A percentile compares a stretch with the other conserved stretches of the same genome.
Evolutionary conservation across 2,329 filamentous ascomycete genomes (phyloP).

Genomic region (Paraconiothyrium brasiliense): DNA sequence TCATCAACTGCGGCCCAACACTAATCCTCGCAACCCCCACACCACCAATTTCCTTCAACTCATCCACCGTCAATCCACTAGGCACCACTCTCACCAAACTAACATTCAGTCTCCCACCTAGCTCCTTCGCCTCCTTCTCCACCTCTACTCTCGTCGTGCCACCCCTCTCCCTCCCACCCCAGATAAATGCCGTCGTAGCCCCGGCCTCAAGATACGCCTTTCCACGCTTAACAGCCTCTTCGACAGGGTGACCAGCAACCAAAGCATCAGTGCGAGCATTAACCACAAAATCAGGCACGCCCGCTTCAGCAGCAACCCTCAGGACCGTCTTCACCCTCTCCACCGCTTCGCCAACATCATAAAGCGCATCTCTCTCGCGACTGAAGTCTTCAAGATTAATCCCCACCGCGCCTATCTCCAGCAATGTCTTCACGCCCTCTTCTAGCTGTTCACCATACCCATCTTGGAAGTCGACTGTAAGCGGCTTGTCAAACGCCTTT

Average conservation of each 20-base stretch:
- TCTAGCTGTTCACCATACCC: conserved; percentile 63
- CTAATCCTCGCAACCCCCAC: conserved; percentile 39
- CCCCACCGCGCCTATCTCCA: conserved; percentile 64
- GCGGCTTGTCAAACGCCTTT: conserved; percentile 54
- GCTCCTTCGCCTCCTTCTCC: conserved; percentile 26
- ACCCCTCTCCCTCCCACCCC: conserved; percentile 59
- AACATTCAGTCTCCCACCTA: conserved; percentile 43
- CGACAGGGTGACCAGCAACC: conserved; percentile 51
- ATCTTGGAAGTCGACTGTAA: conserved; percentile 69
- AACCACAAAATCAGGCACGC: conserved; percentile 58
- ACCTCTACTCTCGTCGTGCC: conserved; percentile 43
- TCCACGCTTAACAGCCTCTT: conserved; percentile 63
- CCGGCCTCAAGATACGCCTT: conserved; percentile 67
- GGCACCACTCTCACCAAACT: conserved; percentile 26
- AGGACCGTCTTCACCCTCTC: conserved; percentile 57
- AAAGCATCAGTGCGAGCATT: conserved; percentile 66
- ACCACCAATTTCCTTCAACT: conserved; percentile 39
- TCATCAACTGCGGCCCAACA: conserved; percentile 43
- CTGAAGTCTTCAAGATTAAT: conserved; percentile 68
- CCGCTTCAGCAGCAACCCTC: conserved; percentile 55
- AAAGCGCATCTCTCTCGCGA: conserved; percentile 45
- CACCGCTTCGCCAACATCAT: conserved; percentile 58
- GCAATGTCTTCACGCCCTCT: conserved; percentile 56
- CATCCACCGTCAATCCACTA: conserved; percentile 32
- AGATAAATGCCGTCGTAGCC: conserved; percentile 69